These are phyloP conservation scores for Rhodotorula mucilaginosa DNA, from an alignment of 1,284 basidiomycete genomes.

Conservation along the genomic window DNA sequence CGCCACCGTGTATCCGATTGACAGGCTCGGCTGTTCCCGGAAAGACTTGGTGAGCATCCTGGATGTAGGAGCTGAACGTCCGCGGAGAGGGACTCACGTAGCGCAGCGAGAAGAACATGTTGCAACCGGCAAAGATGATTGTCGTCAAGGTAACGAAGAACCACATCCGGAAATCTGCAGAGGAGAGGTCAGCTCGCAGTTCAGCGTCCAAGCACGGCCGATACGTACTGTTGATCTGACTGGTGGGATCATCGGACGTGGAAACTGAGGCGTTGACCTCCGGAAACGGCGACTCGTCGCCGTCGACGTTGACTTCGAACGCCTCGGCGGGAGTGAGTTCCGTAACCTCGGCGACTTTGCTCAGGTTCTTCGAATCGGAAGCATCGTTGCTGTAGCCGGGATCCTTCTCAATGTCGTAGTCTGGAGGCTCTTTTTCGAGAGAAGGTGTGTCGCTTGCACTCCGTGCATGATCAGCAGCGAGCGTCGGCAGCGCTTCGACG, in stretches of 20 bases:
- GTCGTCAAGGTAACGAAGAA: conserved; percentile 46
- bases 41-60: background rate
- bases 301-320: background rate
- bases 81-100: conserved; percentile 25
- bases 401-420: background rate
- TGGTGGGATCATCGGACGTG: conserved; percentile 89
- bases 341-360: background rate
- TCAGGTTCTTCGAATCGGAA: background rate
- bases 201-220: background rate
- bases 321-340: conserved; percentile 6
- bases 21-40: conserved; percentile 43
- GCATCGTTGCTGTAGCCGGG: background rate
- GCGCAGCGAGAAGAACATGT: conserved; percentile 48
- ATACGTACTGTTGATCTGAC: conserved; percentile 57
- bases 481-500: background rate
- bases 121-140: conserved; percentile 46
- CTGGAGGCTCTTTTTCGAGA: background rate
- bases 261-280: conserved; percentile 94
- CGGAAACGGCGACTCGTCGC: conserved; percentile 10
- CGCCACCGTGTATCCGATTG: conserved; percentile 46
- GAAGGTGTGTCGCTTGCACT: background rate
- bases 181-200: background rate
- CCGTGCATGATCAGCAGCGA: background rate
- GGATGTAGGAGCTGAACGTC: background rate
- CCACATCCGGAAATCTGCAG: conserved; percentile 46